These are phyloP conservation scores for Epichloe brachyelytri DNA, from an alignment of 2,329 filamentous ascomycete genomes.

Conservation along the genomic window DNA sequence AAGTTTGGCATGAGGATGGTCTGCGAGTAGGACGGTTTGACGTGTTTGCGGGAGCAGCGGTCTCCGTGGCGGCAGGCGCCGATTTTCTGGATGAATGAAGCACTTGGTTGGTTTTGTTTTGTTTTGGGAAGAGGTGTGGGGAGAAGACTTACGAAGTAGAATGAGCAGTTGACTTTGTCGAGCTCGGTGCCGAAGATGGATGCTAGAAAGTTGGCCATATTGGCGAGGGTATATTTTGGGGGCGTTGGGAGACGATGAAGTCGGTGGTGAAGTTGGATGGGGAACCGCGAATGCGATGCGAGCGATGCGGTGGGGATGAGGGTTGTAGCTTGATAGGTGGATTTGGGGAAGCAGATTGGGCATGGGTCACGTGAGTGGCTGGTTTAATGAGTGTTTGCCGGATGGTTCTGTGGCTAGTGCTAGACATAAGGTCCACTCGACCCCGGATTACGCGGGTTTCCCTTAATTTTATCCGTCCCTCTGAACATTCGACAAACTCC, in stretches of 20 bases:
- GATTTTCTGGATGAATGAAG: slow-evolving; percentile 54
- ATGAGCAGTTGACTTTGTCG: slow-evolving; percentile 98
- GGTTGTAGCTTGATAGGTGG: too few species aligned
- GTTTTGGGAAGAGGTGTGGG: background rate
- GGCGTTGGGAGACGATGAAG: background rate
- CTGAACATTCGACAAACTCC: background rate
- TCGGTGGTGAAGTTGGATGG: background rate
- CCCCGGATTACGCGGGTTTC: background rate
- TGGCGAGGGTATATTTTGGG: slow-evolving; percentile 9
- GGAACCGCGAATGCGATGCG: background rate
- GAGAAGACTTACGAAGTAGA: slow-evolving; percentile 51
- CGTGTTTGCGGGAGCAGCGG: slow-evolving; percentile 94
- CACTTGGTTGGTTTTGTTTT: background rate
- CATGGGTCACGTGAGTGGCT: slow-evolving; percentile 19
- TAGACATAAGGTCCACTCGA: too few species aligned
- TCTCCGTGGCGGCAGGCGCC: slow-evolving; percentile 97
- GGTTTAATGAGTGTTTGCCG: slow-evolving; percentile 12
- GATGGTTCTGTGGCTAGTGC: slow-evolving; percentile 5
- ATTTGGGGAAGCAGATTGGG: slow-evolving; percentile 1
- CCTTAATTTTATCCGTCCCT: background rate
- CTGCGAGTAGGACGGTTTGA: slow-evolving; percentile 96
- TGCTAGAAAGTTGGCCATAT: slow-evolving; percentile 94
- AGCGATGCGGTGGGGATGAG: background rate
- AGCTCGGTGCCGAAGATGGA: slow-evolving; percentile 99
- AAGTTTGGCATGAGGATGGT: slow-evolving; percentile 97